Base-by-base conservation (phyloP, 768 basidiomycete genomes). In the Podaxis sp. region DNA sequence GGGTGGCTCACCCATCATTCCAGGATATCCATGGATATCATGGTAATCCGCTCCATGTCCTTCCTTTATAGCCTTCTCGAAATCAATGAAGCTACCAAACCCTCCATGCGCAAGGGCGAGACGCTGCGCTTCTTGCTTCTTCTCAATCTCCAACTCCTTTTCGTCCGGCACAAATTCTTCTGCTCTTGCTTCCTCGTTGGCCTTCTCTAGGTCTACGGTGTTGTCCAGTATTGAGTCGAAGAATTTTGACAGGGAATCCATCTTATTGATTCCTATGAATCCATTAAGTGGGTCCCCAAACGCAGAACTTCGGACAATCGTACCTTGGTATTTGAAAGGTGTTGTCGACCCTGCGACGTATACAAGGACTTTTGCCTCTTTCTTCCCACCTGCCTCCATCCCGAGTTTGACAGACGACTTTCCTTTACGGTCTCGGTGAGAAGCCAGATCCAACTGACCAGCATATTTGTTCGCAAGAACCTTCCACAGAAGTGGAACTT, bases 401-500 rank as follows among this genome's bases (percentile, higher is more conserved):
- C 89, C 90, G 60, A 93, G 69, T 25, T 79, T 74, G 0, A 78
- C 75, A 7, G 85, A 84, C 44, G 83, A 80, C 59, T 75, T 79
- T 25, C 86, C 89, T 54, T 86, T 79, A 23, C 83, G 80, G 73
- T 91, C 90, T 42, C 81, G 81, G 65, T 87, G 82, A 27, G 79
- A 76, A 0, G 78, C 87, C 63, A 92, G 84, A 18, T 75, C 78
- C 10, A 93, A 74, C 63, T 82, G 74, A 44, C 82, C 83, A 59
- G 78, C 68, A 73, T 85, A 92, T 65, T 85, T 88, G 68, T 90
- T 90, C 18, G 81, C 83, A 25, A 93, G 80, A 16, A 88, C 84
- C 64, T 87, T 82, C 91, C 91, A 93, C 37, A 93, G 76, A 9
- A 92, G 72, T 1, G 91, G 92, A 48, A 84, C 82, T 65, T 83